These are phyloP conservation scores for Chrysanthemum seticuspe DNA, from an alignment of 129 eudicot genomes.

Conservation along the genomic window DNA sequence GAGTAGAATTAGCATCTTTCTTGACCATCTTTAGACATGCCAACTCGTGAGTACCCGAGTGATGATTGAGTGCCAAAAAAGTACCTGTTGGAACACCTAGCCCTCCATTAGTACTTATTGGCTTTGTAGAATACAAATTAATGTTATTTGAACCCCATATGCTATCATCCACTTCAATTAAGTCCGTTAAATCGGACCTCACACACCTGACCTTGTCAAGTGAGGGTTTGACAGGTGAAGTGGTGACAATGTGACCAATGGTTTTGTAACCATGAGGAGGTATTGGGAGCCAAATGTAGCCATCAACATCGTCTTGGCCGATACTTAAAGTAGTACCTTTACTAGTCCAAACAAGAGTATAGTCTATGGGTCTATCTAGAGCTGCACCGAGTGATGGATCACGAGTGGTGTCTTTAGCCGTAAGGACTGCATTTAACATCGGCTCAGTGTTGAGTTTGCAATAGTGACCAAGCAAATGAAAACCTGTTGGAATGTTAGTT, in stretches of 20 bases:
- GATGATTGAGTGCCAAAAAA: slow-evolving; percentile 23
- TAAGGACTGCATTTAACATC: slow-evolving; percentile 33
- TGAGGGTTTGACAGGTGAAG: slow-evolving; percentile 38
- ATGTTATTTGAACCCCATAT: slow-evolving; percentile 35
- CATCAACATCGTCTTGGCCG: slow-evolving; percentile 16
- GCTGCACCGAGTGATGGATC: slow-evolving; percentile 10
- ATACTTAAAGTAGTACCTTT: slow-evolving; percentile 18
- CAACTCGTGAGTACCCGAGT: not conserved
- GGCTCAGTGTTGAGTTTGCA: slow-evolving; percentile 32
- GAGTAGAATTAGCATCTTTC: slow-evolving; percentile 2
- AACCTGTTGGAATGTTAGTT: slow-evolving; percentile 30
- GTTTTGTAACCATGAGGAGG: slow-evolving; percentile 35
- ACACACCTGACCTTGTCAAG: slow-evolving; percentile 35
- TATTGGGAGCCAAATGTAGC: slow-evolving; percentile 54
- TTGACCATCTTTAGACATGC: slow-evolving; percentile 29
- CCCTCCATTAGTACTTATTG: not conserved
- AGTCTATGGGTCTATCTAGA: slow-evolving; percentile 34
- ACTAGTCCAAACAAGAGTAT: slow-evolving; percentile 47
- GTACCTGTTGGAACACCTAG: slow-evolving; percentile 35
- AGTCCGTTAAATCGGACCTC: slow-evolving; percentile 37
- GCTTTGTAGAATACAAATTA: slow-evolving; percentile 22
- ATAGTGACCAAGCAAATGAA: slow-evolving; percentile 39
- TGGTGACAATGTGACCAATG: slow-evolving; percentile 47
- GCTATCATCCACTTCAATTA: slow-evolving; percentile 23
- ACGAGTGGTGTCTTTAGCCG: slow-evolving; percentile 35